phyloP scores from a whole-genome alignment of 805 yeast species.

The Metschnikowia baotianmanensis region DNA sequence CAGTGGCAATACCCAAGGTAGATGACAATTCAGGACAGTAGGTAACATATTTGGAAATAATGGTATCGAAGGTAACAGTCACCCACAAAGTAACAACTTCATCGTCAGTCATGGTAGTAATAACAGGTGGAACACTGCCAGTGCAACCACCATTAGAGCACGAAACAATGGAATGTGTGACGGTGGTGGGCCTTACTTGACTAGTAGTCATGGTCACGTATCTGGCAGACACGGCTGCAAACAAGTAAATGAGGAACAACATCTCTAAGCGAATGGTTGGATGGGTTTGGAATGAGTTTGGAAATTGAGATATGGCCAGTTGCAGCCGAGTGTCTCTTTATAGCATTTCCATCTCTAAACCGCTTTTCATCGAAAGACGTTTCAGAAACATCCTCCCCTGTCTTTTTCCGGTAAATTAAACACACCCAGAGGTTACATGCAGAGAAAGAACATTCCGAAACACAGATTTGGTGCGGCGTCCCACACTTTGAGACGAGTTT shows the following conservation, averaged over 20 bases:
- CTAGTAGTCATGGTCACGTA: slow-evolving; percentile 1
- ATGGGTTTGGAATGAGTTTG: slow-evolving; percentile 3
- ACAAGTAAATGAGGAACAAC: slow-evolving; percentile 9
- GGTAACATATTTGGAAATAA: slow-evolving; percentile 3
- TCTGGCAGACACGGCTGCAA: slow-evolving; percentile 8
- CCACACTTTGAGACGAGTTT: slow-evolving; percentile 5
- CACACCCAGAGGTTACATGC: neutral
- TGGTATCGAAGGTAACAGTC: slow-evolving; percentile 1
- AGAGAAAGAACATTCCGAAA: neutral
- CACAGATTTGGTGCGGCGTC: slow-evolving; percentile 2
- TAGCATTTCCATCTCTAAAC: slow-evolving; percentile 1
- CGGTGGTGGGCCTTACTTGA: neutral
- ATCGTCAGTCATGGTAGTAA: too few relatives aligned
- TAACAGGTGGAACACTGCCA: too few relatives aligned
- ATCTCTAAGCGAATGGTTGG: slow-evolving; percentile 9
- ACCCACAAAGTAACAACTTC: neutral
- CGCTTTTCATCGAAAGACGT: neutral
- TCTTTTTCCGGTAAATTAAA: neutral
- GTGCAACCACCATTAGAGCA: slow-evolving; percentile 5
- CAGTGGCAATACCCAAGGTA: slow-evolving; percentile 5
- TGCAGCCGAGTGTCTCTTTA: slow-evolving; percentile 5
- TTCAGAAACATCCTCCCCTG: neutral
- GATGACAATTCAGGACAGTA: slow-evolving; percentile 7
- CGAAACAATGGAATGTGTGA: neutral
- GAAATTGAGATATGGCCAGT: neutral